Conservation (phyloP, 768 basidiomycete species). For the Austroboletus festivus region DNA sequence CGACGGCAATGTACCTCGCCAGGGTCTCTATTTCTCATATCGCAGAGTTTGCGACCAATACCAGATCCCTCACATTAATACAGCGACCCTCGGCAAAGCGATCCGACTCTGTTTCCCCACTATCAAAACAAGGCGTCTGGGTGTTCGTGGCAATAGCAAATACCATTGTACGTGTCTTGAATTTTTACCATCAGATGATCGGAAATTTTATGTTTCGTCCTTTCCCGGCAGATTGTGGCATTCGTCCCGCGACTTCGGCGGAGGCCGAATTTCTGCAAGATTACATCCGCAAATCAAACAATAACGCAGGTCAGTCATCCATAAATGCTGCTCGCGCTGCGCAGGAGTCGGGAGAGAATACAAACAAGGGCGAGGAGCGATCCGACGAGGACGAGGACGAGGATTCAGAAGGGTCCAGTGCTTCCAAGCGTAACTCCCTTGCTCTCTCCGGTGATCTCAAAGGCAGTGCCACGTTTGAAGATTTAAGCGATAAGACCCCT, state of each 20-base stretch:
- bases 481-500: constrained; percentile 82
- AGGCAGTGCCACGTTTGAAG: constrained; percentile 52
- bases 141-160: constrained; percentile 92
- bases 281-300: constrained; percentile 88
- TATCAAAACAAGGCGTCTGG: constrained; percentile 91
- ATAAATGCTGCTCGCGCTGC: constrained; percentile 72
- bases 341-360: constrained; percentile 63
- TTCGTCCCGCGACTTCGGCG: constrained; percentile 84
- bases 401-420: constrained; percentile 74
- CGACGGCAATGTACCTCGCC: constrained; percentile 90
- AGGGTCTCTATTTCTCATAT: constrained; percentile 93
- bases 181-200: constrained; percentile 34
- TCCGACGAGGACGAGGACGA: constrained; percentile 87
- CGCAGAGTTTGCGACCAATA: constrained; percentile 88
- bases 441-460: constrained; percentile 63
- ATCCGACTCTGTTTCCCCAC: constrained; percentile 91
- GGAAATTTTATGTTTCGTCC: constrained; percentile 29
- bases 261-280: constrained; percentile 92
- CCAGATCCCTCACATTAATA: constrained; percentile 92
- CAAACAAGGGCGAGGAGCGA: constrained; percentile 61
- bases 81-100: constrained; percentile 92
- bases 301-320: constrained; percentile 73
- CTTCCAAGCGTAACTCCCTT: constrained; percentile 74
- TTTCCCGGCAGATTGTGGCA: constrained; percentile 72
- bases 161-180: constrained; percentile 75